These are phyloP conservation scores for Talaromyces nanjingensis DNA, from an alignment of 495 filamentous ascomycete species.

Conservation along the genomic window DNA sequence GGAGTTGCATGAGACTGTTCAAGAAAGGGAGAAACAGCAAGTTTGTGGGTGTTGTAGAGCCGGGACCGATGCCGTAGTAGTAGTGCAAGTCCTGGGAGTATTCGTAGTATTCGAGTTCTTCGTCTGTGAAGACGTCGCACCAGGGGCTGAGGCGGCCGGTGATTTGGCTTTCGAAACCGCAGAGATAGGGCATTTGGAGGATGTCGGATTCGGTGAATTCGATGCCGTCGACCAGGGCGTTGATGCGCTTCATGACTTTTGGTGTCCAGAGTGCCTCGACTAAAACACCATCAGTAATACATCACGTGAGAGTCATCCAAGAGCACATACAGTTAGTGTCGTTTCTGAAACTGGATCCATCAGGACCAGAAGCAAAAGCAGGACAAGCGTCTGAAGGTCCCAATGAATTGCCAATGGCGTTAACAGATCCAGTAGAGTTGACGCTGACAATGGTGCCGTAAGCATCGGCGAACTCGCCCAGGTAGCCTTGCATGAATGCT, in stretches of 20 bases:
- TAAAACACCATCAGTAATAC: slow-evolving; percentile 8
- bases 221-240: slow-evolving; percentile 39
- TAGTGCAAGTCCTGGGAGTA: slow-evolving; percentile 55
- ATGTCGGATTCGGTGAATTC: slow-evolving; percentile 43
- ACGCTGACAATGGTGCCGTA: slow-evolving; percentile 45
- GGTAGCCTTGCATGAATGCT: slow-evolving; percentile 47
- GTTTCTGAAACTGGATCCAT: slow-evolving; percentile 46
- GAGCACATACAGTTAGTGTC: slow-evolving; percentile 23
- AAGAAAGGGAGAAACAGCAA: slow-evolving; percentile 41
- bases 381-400: slow-evolving; percentile 51
- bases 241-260: slow-evolving; percentile 40
- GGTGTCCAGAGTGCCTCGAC: slow-evolving; percentile 45
- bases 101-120: slow-evolving; percentile 47
- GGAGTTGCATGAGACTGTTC: slow-evolving; percentile 36
- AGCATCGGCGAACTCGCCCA: slow-evolving; percentile 37
- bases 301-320: not conserved
- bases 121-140: slow-evolving; percentile 45
- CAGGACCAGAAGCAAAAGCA: slow-evolving; percentile 29
- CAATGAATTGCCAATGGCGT: slow-evolving; percentile 44
- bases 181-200: slow-evolving; percentile 50
- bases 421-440: slow-evolving; percentile 34
- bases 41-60: slow-evolving; percentile 35
- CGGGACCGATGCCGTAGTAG: slow-evolving; percentile 50
- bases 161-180: slow-evolving; percentile 55
- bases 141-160: slow-evolving; percentile 45